phyloP scores from a whole-genome alignment of 257 asterid genomes.

The Euphrasia confusa region DNA sequence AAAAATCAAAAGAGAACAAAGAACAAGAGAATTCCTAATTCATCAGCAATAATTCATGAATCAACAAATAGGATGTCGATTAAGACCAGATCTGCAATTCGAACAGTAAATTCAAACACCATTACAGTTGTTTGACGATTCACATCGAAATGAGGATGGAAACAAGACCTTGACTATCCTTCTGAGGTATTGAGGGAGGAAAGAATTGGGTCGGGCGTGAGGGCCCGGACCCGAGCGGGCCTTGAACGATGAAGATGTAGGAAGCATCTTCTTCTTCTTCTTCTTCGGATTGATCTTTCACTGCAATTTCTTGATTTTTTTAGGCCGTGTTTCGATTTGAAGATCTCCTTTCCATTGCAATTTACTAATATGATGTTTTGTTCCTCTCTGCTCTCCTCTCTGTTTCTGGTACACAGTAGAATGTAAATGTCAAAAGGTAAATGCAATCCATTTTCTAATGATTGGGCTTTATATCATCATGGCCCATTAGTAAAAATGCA shows the following conservation, averaged over 20 bases:
- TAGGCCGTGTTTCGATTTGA: conserved; percentile 27
- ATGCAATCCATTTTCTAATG: neutral
- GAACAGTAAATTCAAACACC: conserved; percentile 3
- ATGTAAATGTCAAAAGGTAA: neutral
- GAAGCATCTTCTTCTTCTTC: conserved; percentile 52
- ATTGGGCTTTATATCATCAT: neutral
- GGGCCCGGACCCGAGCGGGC: conserved; percentile 67
- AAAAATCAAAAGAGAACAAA: neutral
- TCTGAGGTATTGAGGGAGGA: conserved; percentile 84
- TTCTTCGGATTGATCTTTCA: conserved; percentile 16
- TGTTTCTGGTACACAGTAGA: conserved; percentile 25
- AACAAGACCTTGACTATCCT: conserved; percentile 77
- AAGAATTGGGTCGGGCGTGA: conserved; percentile 57
- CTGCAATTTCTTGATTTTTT: neutral
- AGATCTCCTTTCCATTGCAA: conserved; percentile 31
- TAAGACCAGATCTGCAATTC: conserved; percentile 38
- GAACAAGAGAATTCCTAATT: neutral
- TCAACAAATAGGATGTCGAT: conserved; percentile 8
- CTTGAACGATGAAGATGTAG: conserved; percentile 64
- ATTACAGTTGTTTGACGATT: conserved; percentile 2
- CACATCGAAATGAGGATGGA: conserved; percentile 4
- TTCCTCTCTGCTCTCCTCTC: neutral
- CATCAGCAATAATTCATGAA: conserved; percentile 14
- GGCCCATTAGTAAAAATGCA: neutral
- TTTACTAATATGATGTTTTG: conserved; percentile 2